Conservation (phyloP, 108 stramenopile genomes). For the Bacterosira constricta region DNA sequence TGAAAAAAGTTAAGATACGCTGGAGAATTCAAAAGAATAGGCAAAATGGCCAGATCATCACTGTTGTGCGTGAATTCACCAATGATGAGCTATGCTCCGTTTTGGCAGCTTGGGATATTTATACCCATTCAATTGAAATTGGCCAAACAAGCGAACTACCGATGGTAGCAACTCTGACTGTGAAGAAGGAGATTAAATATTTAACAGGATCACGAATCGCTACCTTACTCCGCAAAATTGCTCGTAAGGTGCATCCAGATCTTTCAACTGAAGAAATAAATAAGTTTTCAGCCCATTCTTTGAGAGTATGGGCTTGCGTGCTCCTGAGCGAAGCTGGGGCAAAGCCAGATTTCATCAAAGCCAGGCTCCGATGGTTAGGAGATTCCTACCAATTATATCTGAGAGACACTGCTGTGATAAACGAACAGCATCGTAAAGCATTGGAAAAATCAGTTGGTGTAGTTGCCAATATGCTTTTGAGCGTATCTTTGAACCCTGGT, state of each 20-base stretch:
- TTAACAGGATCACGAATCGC: neutral
- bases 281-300: slow-evolving; percentile 4
- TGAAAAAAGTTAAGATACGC: neutral
- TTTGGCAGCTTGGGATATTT: no score
- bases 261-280: neutral
- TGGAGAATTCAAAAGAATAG: slow-evolving; percentile 21
- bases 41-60: neutral
- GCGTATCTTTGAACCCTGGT: no score
- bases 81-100: no score
- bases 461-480: no score
- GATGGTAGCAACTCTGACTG: no score
- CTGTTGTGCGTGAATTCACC: no score
- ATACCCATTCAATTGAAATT: no score
- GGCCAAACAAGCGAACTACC: no score
- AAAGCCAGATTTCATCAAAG: neutral
- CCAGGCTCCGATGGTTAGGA: slow-evolving; percentile 3
- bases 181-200: no score
- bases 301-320: slow-evolving; percentile 16
- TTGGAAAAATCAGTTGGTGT: no score
- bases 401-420: neutral
- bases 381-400: neutral
- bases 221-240: no score
- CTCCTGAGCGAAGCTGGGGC: slow-evolving; percentile 2
- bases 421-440: neutral
- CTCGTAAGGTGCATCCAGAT: neutral